Evolutionary conservation across 78 protist species (phyloP).

Genomic region (Mantamonas sphyraenae): DNA sequence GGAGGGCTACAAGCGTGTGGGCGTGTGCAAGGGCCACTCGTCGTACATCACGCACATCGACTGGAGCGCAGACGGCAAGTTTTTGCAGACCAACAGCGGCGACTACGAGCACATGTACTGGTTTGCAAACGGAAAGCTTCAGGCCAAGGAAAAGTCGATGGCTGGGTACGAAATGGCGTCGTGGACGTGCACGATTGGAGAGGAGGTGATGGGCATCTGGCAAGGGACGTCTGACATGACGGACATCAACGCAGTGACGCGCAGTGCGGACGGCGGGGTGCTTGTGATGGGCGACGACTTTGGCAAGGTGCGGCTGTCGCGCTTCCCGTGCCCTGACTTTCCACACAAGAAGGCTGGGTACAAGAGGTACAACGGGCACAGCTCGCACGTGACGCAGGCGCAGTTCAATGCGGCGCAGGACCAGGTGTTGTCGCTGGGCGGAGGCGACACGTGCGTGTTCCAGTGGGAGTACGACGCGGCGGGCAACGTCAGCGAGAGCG

Average conservation of each 20-base stretch:
- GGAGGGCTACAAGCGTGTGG: no score
- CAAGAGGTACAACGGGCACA: constrained; percentile 17
- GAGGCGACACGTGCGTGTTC: constrained; percentile 25
- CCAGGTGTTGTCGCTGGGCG: constrained; percentile 31
- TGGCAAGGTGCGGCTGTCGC: constrained; percentile 33
- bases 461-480: constrained; percentile 22
- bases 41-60: constrained; percentile 12
- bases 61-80: not conserved
- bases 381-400: constrained; percentile 37
- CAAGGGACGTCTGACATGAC: no score
- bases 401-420: not conserved
- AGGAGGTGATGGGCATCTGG: no score
- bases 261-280: no score
- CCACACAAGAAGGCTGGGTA: not conserved
- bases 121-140: not conserved
- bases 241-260: no score
- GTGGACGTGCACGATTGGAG: constrained; percentile 1
- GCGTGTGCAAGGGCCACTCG: constrained; percentile 14
- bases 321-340: constrained; percentile 43
- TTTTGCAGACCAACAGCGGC: not conserved
- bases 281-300: constrained; percentile 46
- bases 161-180: no score
- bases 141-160: not conserved
- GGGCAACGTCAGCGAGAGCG: no score
- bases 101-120: constrained; percentile 12